Evolutionary conservation across 768 basidiomycete species (phyloP).

Genomic region (Leccinellum albellum): DNA sequence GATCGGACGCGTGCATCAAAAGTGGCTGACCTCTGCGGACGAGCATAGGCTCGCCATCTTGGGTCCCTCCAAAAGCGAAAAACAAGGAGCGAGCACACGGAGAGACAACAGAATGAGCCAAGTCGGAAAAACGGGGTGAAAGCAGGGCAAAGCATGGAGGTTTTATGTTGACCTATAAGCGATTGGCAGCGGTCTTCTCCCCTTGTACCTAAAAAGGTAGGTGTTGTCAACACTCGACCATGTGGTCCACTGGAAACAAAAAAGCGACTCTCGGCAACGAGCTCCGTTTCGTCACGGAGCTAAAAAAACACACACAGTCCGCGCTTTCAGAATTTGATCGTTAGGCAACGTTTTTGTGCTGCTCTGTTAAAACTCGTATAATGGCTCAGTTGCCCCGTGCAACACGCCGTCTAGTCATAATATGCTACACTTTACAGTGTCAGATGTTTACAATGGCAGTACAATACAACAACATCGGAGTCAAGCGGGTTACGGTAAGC

Average conservation of each 20-base stretch:
- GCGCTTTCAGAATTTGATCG: neutral
- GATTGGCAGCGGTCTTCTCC: conserved; percentile 8
- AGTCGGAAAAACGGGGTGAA: conserved; percentile 5
- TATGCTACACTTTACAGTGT: neutral
- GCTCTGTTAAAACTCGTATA: neutral
- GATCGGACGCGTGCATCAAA: neutral
- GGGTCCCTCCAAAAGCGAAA: conserved; percentile 1
- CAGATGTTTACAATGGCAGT: neutral
- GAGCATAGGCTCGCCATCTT: conserved; percentile 27
- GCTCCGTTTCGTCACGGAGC: conserved; percentile 16
- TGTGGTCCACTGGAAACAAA: conserved; percentile 23
- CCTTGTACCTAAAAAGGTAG: conserved; percentile 32
- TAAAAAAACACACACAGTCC: conserved; percentile 8
- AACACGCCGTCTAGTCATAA: neutral
- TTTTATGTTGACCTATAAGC: conserved; percentile 16
- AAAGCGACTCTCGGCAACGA: conserved; percentile 8
- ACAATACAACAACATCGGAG: neutral
- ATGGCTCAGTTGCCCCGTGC: conserved; percentile 11
- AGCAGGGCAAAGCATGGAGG: neutral
- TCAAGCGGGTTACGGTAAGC: conserved; percentile 4
- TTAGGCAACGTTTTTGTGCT: neutral
- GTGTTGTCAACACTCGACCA: conserved; percentile 22
- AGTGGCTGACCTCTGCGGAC: conserved; percentile 26
- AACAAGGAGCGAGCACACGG: neutral
- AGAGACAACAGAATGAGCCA: neutral